Conservation (phyloP, 257 asterid genomes). For the Gentiana dahurica region DNA sequence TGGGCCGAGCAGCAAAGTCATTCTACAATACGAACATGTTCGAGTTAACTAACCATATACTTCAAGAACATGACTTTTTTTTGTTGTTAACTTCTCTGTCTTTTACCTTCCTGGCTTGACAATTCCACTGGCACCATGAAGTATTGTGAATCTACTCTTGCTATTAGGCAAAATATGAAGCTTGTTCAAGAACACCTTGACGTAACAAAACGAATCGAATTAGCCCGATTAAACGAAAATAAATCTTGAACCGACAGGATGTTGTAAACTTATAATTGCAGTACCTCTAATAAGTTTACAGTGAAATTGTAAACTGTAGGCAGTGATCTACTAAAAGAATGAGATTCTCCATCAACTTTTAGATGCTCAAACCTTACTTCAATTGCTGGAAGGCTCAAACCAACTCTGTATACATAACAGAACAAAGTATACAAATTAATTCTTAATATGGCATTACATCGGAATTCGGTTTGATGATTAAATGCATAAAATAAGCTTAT, state of each 20-base stretch:
- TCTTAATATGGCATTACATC: no score
- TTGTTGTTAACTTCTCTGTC: background rate
- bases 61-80: background rate
- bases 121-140: constrained; percentile 50
- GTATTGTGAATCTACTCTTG: constrained; percentile 45
- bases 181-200: constrained; percentile 35
- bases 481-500: no score
- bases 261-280: background rate
- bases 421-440: background rate
- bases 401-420: constrained; percentile 19
- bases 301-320: constrained; percentile 36
- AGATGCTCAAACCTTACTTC: constrained; percentile 30
- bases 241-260: background rate
- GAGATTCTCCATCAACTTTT: constrained; percentile 26
- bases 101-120: constrained; percentile 56
- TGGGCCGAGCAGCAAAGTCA: constrained; percentile 70
- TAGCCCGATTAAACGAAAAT: background rate
- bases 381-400: constrained; percentile 23
- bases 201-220: background rate
- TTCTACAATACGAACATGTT: constrained; percentile 22
- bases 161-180: constrained; percentile 33
- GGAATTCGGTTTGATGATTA: no score
- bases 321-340: constrained; percentile 20
- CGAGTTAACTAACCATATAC: background rate
- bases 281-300: constrained; percentile 45